Evolutionary conservation across 1,139 yeast species (phyloP), one percentile per base, ranked within the genome.

Genomic region (Candida albicans): DNA sequence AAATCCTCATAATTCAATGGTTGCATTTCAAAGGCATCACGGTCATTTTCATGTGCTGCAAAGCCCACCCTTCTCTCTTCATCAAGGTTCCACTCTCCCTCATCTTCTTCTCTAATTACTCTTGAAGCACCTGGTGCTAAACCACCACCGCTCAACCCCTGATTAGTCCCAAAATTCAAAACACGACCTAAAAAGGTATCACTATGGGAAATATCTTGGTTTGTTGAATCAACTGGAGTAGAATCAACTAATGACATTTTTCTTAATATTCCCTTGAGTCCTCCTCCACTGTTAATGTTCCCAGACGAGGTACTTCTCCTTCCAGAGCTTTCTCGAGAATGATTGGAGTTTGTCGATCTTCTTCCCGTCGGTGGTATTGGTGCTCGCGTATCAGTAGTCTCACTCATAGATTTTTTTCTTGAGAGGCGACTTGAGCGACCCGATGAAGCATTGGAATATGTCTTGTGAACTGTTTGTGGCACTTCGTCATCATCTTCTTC

Each of bases 161-260:
- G 52, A 15, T 58, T 59, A 24, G 31, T 38, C 8, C 61, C 57
- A 41, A 62, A 53, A 29, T 53, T 55, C 38, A 71, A 52, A 2
- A 73, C 68, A 30, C 67, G 55, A 2, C 77, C 77, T 37, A 73
- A 55, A 42, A 73, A 70, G 0, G 75, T 62, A 44, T 73, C 77
- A 6, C 69, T 60, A 3, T 55, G 54, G 2, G 70, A 56, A 2
- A 53, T 45, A 42, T 52, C 53, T 42, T 37, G 53, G 48, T 38
- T 49, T 9, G 31, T 26, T 28, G 47, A 30, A 42, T 52, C 49
- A 14, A 45, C 46, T 34, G 59, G 64, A 2, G 60, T 61, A 31
- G 58, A 61, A 47, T 68, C 70, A 1, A 62, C 63, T 34, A 68
- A 55, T 1, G 75, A 64, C 59, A 70, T 65, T 46, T 61, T 68